Conservation (phyloP, 192 early-diverging fungal genomes). For the Backusella parvicylindrica region DNA sequence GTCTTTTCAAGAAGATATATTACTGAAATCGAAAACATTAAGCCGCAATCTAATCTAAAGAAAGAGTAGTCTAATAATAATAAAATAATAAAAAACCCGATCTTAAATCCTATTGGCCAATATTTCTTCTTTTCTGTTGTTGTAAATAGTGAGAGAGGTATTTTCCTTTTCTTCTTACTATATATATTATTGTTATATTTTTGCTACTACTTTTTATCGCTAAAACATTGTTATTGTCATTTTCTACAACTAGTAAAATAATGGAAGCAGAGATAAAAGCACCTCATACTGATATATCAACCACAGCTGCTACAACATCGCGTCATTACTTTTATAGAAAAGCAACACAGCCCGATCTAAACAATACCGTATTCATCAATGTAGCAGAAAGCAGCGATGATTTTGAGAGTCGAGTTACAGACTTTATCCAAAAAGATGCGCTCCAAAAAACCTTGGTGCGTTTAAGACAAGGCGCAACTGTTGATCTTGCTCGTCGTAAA, state of each 20-base stretch:
- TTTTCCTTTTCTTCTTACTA: not conserved
- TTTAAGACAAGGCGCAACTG: not conserved
- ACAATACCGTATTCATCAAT: not conserved
- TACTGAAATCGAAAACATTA: conserved; percentile 24
- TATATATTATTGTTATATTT: not conserved
- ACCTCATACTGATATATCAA: not conserved
- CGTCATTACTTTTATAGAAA: conserved; percentile 15
- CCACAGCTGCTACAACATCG: not conserved
- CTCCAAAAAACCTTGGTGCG: not conserved
- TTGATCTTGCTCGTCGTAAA: conserved; percentile 13
- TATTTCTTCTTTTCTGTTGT: not conserved
- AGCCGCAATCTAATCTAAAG: not conserved
- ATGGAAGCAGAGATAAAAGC: not conserved
- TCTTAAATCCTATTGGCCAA: not conserved
- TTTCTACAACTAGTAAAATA: not conserved
- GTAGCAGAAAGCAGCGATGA: conserved; percentile 4
- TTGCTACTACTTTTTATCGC: not conserved
- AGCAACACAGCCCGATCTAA: not conserved
- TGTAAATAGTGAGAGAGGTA: not conserved
- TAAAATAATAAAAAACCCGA: not conserved
- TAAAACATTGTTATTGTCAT: not conserved
- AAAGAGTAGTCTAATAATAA: too few relatives aligned
- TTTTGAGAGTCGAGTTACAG: conserved; percentile 13
- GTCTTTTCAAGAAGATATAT: conserved; percentile 59
- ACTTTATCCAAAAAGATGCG: not conserved